Evolutionary conservation across 306 rosid species (phyloP).

Genomic region (Rubus parviflorus): DNA sequence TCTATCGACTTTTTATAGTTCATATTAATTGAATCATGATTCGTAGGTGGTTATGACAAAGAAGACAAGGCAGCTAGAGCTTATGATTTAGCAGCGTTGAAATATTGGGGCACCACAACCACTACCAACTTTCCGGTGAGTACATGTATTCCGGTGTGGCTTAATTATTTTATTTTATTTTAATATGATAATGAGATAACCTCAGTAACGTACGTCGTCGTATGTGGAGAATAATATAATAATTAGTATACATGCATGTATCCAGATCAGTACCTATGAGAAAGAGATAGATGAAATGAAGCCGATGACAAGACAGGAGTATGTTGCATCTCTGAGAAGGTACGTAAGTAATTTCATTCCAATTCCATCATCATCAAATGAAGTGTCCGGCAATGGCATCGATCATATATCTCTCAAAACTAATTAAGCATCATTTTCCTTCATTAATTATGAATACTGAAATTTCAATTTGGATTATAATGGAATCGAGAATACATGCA

Average conservation of each 20-base stretch:
- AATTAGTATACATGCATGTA: not conserved
- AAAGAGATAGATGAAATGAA: slow-evolving; percentile 89
- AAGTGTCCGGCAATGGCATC: not conserved
- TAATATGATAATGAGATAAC: not conserved
- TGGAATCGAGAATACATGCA: not conserved
- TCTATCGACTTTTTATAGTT: too few relatives aligned
- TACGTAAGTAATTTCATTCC: slow-evolving; percentile 13
- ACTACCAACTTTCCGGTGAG: slow-evolving; percentile 92
- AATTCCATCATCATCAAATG: not conserved
- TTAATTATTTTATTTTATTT: not conserved
- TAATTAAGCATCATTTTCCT: not conserved
- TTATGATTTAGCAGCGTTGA: slow-evolving; percentile 88
- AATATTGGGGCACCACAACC: slow-evolving; percentile 94
- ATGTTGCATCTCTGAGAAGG: slow-evolving; percentile 94
- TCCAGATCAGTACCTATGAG: slow-evolving; percentile 76
- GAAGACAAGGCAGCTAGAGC: slow-evolving; percentile 97
- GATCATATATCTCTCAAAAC: not conserved
- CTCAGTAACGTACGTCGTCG: not conserved
- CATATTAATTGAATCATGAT: slow-evolving; percentile 8
- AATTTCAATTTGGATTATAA: not conserved
- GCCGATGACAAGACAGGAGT: slow-evolving; percentile 95
- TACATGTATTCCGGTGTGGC: not conserved
- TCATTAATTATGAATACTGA: not conserved
- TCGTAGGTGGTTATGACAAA: slow-evolving; percentile 85
- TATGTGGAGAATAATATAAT: not conserved